Evolutionary conservation across 2,329 filamentous ascomycete species (phyloP).

Genomic region (Exophiala sp.): DNA sequence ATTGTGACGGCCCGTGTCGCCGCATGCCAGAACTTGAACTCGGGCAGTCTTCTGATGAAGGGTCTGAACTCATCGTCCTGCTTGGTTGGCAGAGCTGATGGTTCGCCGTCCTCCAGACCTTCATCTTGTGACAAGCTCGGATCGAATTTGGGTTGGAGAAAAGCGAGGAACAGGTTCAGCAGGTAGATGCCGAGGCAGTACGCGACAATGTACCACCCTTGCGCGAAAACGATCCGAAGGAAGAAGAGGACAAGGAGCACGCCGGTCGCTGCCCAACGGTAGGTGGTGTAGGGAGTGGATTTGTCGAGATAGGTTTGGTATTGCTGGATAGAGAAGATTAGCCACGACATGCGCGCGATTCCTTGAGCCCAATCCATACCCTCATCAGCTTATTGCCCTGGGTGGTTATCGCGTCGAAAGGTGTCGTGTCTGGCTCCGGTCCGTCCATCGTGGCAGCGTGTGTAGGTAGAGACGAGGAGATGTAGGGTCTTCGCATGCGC

Average conservation of each 20-base stretch:
- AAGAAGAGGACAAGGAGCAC: slow-evolving; percentile 73
- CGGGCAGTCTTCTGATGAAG: slow-evolving; percentile 89
- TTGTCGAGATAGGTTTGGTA: slow-evolving; percentile 93
- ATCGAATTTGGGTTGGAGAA: slow-evolving; percentile 97
- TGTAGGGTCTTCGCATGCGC: slow-evolving; percentile 24
- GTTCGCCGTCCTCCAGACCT: slow-evolving; percentile 88
- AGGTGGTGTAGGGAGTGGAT: slow-evolving; percentile 80
- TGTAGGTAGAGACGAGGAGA: slow-evolving; percentile 13
- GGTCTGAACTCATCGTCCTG: slow-evolving; percentile 96
- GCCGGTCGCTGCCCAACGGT: slow-evolving; percentile 85
- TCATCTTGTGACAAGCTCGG: slow-evolving; percentile 91
- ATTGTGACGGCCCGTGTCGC: slow-evolving; percentile 82
- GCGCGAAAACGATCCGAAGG: slow-evolving; percentile 78
- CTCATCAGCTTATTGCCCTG: slow-evolving; percentile 57
- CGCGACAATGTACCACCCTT: slow-evolving; percentile 99
- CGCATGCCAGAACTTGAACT: slow-evolving; percentile 99
- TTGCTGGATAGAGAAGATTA: slow-evolving; percentile 51
- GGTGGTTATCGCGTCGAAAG: slow-evolving; percentile 81
- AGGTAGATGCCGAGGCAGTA: slow-evolving; percentile 98
- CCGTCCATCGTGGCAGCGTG: slow-evolving; percentile 62
- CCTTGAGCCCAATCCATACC: slow-evolving; percentile 31
- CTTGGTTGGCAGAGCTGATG: slow-evolving; percentile 75
- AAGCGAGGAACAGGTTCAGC: slow-evolving; percentile 96
- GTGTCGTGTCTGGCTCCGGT: slow-evolving; percentile 79
- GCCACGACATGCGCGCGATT: not conserved